Conservation (phyloP, 306 rosid species). For the Casuarina equisetifolia region DNA sequence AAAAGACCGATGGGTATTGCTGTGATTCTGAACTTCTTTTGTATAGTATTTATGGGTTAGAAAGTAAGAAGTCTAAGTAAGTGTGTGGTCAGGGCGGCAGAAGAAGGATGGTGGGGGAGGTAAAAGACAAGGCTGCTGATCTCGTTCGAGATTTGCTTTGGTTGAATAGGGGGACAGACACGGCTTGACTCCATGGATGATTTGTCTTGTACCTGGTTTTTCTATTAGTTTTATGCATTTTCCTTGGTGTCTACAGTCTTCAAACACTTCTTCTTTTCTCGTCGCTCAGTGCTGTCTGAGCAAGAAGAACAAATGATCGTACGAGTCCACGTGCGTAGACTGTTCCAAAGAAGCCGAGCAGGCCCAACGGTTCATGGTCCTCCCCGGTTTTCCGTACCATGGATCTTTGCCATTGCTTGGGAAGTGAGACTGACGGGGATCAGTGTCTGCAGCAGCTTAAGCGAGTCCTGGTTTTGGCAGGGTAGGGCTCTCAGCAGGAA, state of each 20-base stretch:
- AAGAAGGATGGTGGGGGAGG: conserved; percentile 17
- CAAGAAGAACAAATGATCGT: conserved; percentile 48
- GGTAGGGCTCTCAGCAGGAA: no score
- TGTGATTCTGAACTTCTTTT: conserved; percentile 25
- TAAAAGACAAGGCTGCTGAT: conserved; percentile 38
- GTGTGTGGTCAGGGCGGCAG: conserved; percentile 35
- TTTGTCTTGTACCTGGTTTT: conserved; percentile 21
- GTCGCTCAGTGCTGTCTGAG: conserved; percentile 14
- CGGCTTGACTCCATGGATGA: conserved; percentile 37
- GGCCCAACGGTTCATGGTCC: conserved; percentile 69
- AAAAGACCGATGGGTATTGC: conserved; percentile 29
- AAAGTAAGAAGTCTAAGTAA: conserved; percentile 47
- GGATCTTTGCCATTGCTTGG: conserved; percentile 30
- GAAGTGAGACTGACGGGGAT: not conserved
- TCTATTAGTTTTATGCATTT: not conserved
- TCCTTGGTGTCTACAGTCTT: not conserved
- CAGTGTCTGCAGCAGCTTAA: not conserved
- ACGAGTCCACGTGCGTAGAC: conserved; percentile 72
- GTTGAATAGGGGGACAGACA: conserved; percentile 38
- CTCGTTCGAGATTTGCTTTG: conserved; percentile 41
- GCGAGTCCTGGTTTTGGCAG: not conserved
- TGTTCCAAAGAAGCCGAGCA: conserved; percentile 64
- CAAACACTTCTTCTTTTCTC: conserved; percentile 5
- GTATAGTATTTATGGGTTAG: conserved; percentile 33
- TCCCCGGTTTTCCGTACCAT: conserved; percentile 46